phyloP scores from a whole-genome alignment of 495 filamentous ascomycete species.

The Copromyces sp. region DNA sequence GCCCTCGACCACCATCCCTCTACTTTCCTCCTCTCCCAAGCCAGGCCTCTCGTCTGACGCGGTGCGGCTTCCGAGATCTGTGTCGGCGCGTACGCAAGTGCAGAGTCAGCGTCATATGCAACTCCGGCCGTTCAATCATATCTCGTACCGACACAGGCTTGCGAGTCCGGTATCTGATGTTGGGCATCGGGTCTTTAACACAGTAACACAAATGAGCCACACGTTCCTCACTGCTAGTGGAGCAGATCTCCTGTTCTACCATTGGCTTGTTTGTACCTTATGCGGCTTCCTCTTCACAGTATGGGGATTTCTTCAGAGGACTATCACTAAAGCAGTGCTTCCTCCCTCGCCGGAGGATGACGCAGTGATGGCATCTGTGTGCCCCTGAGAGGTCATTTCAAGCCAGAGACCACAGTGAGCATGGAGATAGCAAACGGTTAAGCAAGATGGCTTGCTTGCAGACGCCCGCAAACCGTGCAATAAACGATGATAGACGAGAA shows the following conservation, averaged over 20 bases:
- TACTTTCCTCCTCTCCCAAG: not conserved
- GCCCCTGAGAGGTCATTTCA: not conserved
- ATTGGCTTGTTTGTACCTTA: not conserved
- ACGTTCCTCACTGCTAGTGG: not conserved
- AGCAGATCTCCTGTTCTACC: not conserved
- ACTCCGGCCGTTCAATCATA: not conserved
- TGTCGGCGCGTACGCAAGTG: not conserved
- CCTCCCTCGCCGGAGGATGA: not conserved
- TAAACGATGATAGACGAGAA: not conserved
- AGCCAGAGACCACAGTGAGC: not conserved
- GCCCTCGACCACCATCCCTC: not conserved
- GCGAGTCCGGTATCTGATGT: not conserved
- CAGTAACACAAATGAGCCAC: not conserved
- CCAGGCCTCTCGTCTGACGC: not conserved
- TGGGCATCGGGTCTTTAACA: constrained; percentile 5
- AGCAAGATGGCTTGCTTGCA: not conserved
- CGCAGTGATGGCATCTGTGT: not conserved
- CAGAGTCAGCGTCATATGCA: not conserved
- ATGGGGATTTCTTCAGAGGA: not conserved
- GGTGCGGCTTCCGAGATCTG: constrained; percentile 2
- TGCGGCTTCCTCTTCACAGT: not conserved
- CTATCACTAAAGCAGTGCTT: not conserved
- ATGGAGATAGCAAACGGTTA: not conserved
- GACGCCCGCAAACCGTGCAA: not conserved
- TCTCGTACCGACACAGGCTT: not conserved